A percentile compares a stretch with the other conserved stretches of the same genome.
Conservation (phyloP, 129 eudicot genomes). For the Arctium minus region DNA sequence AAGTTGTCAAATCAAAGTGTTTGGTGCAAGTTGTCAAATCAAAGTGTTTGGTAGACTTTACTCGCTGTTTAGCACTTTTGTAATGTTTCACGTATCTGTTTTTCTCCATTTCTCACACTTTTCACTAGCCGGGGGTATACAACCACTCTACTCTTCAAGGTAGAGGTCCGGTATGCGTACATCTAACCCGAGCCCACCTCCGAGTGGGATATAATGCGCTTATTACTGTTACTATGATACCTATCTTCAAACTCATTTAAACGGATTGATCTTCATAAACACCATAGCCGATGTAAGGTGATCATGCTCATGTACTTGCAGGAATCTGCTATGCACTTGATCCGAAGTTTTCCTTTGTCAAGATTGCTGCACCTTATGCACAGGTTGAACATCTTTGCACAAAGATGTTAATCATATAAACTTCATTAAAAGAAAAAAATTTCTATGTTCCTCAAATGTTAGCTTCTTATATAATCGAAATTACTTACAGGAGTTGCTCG, state of each 20-base stretch:
- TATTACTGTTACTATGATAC: not conserved
- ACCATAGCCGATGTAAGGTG: not conserved
- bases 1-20: not conserved
- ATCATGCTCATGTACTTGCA: conserved; percentile 14
- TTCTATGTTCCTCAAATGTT: not conserved
- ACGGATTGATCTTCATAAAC: not conserved
- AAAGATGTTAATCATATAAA: not conserved
- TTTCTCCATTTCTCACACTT: not conserved
- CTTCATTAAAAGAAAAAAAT: not conserved
- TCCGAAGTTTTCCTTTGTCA: conserved; percentile 80
- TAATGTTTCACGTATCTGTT: not conserved
- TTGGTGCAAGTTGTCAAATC: not conserved
- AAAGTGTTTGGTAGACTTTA: not conserved
- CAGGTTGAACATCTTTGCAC: conserved; percentile 46
- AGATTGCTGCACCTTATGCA: conserved; percentile 93
- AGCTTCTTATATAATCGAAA: conserved; percentile 1
- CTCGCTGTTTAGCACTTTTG: not conserved
- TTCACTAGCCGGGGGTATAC: not conserved
- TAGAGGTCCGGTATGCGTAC: not conserved
- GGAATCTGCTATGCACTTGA: conserved; percentile 83
- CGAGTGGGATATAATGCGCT: not conserved
- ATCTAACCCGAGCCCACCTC: not conserved
- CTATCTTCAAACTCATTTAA: not conserved
- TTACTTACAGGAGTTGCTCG: conserved; percentile 78
- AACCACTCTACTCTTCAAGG: not conserved